Conservation (phyloP, 2,329 filamentous ascomycete species). For the Aspergillus quadrilineatus region DNA sequence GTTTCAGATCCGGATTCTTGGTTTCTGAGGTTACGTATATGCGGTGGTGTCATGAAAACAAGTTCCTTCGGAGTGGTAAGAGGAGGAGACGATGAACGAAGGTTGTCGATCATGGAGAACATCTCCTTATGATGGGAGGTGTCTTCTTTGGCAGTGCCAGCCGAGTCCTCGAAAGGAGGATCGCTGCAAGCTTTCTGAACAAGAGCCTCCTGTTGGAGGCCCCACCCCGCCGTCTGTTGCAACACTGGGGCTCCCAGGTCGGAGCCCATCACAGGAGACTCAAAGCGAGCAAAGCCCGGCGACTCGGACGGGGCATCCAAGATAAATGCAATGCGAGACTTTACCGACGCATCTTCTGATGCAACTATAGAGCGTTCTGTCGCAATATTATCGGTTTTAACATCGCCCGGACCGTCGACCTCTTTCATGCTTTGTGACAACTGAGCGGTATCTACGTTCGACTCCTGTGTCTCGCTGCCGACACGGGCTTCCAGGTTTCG, state of each 20-base stretch:
- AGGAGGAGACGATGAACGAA: constrained; percentile 52
- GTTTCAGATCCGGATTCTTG: constrained; percentile 27
- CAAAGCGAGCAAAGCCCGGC: constrained; percentile 17
- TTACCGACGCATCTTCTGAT: constrained; percentile 11
- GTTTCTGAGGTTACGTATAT: constrained; percentile 28
- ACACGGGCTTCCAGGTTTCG: constrained; percentile 58
- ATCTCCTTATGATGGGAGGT: constrained; percentile 67
- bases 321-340: constrained; percentile 19
- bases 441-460: constrained; percentile 20
- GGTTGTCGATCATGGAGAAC: constrained; percentile 65
- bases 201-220: constrained; percentile 37
- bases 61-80: constrained; percentile 27
- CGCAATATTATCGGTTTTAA: background rate
- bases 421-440: background rate
- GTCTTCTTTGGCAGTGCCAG: constrained; percentile 58
- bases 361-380: background rate
- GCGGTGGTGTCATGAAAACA: constrained; percentile 31
- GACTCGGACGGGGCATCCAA: constrained; percentile 17
- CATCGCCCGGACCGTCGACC: background rate
- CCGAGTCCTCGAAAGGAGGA: constrained; percentile 68
- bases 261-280: constrained; percentile 27
- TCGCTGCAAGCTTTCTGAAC: constrained; percentile 61
- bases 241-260: constrained; percentile 21
- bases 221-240: constrained; percentile 32
- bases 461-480: constrained; percentile 45